Evolutionary conservation across 257 asterid species (phyloP).

Genomic region (Buddleja alternifolia): DNA sequence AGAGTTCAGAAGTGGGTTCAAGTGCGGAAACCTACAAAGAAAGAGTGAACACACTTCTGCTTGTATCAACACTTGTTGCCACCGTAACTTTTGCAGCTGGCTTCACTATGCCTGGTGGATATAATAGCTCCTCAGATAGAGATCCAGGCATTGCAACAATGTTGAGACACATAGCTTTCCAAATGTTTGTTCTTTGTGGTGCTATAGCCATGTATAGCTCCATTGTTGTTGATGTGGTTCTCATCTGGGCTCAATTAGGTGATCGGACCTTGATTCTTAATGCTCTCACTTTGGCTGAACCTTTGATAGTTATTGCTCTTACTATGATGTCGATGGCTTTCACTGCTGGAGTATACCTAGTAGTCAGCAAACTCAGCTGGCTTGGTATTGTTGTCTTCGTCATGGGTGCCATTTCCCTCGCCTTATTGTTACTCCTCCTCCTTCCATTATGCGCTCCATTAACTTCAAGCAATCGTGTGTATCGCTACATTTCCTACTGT

Average conservation of each 20-base stretch:
- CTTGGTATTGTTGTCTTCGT: constrained; percentile 34
- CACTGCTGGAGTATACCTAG: constrained; percentile 39
- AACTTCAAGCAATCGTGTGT: constrained; percentile 15
- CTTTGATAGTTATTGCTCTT: constrained; percentile 38
- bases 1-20: not conserved
- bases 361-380: constrained; percentile 42
- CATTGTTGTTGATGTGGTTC: constrained; percentile 35
- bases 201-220: constrained; percentile 46
- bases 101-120: constrained; percentile 24
- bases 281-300: constrained; percentile 27
- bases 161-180: constrained; percentile 35
- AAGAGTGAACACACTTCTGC: constrained; percentile 40
- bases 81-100: constrained; percentile 43
- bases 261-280: constrained; percentile 8
- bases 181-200: constrained; percentile 39
- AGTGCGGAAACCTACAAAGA: constrained; percentile 28
- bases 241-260: constrained; percentile 48
- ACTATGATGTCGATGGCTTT: constrained; percentile 47
- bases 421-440: constrained; percentile 19
- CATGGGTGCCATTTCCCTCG: constrained; percentile 29
- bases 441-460: constrained; percentile 13
- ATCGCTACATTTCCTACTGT: constrained; percentile 32
- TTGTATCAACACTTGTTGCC: constrained; percentile 38
- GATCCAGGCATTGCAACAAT: constrained; percentile 42
- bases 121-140: constrained; percentile 18